Base-by-base conservation (phyloP, 2,329 filamentous ascomycete species). In the Paraphoma sp. region DNA sequence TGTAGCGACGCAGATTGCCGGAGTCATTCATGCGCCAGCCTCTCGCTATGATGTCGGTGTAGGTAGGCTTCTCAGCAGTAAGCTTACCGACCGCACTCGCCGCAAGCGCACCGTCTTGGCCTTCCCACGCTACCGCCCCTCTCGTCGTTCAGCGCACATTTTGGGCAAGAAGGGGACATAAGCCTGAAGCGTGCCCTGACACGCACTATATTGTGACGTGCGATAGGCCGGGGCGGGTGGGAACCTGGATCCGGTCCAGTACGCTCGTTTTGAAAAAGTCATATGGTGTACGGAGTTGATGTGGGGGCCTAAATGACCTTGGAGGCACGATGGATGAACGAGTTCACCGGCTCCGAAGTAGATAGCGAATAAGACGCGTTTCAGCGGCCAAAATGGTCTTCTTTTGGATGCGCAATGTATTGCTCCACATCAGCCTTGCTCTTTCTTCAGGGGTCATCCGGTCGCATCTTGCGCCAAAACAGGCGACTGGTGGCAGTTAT, bases 271-370 rank as follows among this genome's bases (percentile, higher is more conserved):
- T 31, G 30, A 56, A 59, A 23, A 57, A 62, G 48, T 58, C 40
- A 56, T 38, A 57, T 53, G 62, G 58, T 51, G 45, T 66, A 48
- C 45, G 58, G 58, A 53, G 55, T 59, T 55, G 54, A 44, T 40
- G 40, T 38, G 46, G 44, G 48, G 48, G 48, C 40, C 48, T 33
- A 51, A 51, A 51, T 40, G 51, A 38, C 33, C 45, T 36, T 36
- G 33, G 14, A 36, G 40, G 33, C 17, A 38, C 36, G 30, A 48
- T 29, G 51, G 45, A 53, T 46, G 45, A 53, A 36, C 33, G 46
- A 44, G 48, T 52, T 49, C 42, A 45, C 31, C 33, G 53, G 31
- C 36, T 18, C 17, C 17, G 44, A n/a, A n/a, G 44, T 48, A 56
- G 43, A 50, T 54, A 55, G 56, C 48, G 53, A 54, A 53, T 49